A percentile compares a stretch with the other conserved stretches of the same genome.
Conservation (phyloP, 495 filamentous ascomycete genomes). For the Parathielavia hyrcaniae region DNA sequence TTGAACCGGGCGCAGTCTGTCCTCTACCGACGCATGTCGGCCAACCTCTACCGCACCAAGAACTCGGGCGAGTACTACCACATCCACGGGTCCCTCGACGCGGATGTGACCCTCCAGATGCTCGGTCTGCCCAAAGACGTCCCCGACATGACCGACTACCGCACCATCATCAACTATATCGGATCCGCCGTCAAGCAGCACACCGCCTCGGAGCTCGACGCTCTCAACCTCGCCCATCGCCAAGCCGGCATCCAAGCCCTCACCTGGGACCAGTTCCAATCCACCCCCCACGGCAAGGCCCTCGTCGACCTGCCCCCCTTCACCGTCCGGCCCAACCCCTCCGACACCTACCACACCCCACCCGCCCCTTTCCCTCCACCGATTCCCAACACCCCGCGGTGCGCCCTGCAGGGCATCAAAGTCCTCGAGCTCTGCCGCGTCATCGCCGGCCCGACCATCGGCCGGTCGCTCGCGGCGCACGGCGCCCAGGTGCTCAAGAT, state of each 20-base stretch:
- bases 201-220: slow-evolving; percentile 57
- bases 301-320: slow-evolving; percentile 24
- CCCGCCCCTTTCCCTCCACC: slow-evolving; percentile 47
- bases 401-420: slow-evolving; percentile 49
- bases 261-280: slow-evolving; percentile 58
- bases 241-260: slow-evolving; percentile 64
- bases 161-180: slow-evolving; percentile 59
- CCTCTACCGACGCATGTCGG: slow-evolving; percentile 66
- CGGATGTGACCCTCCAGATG: slow-evolving; percentile 62
- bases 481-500: slow-evolving; percentile 66
- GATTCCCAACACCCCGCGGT: slow-evolving; percentile 30
- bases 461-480: slow-evolving; percentile 60
- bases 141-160: slow-evolving; percentile 59
- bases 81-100: slow-evolving; percentile 72
- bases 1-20: slow-evolving; percentile 63
- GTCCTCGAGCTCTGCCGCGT: slow-evolving; percentile 66
- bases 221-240: slow-evolving; percentile 52
- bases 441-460: slow-evolving; percentile 58
- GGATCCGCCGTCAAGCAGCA: slow-evolving; percentile 59
- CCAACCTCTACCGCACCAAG: slow-evolving; percentile 68
- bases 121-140: slow-evolving; percentile 59
- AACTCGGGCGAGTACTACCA: slow-evolving; percentile 62
- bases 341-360: slow-evolving; percentile 26
- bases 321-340: slow-evolving; percentile 16
- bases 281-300: slow-evolving; percentile 52